A percentile compares a stretch with the other conserved stretches of the same genome.
Conservation (phyloP, 2,329 filamentous ascomycete species). For the Lachnellula willkommii region DNA sequence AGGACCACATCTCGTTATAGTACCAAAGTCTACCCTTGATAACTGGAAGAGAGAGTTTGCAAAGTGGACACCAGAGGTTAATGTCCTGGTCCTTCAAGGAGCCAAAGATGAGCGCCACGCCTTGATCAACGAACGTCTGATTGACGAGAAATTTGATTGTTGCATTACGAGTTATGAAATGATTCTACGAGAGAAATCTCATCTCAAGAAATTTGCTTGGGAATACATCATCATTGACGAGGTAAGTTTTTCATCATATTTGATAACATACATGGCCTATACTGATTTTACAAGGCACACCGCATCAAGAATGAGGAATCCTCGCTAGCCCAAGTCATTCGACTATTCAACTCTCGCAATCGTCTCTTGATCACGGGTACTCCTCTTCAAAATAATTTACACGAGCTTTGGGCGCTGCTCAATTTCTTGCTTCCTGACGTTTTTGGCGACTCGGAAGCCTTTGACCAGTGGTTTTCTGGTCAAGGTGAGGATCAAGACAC, state of each 20-base stretch:
- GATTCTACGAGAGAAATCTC: constrained; percentile 90
- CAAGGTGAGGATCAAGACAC: constrained; percentile 89
- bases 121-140: constrained; percentile 84
- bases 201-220: constrained; percentile 97
- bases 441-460: constrained; percentile 92
- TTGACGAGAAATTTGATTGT: constrained; percentile 94
- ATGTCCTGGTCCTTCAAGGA: constrained; percentile 89
- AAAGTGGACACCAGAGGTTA: constrained; percentile 91
- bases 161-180: constrained; percentile 99
- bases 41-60: constrained; percentile 97
- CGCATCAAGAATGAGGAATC: constrained; percentile 99
- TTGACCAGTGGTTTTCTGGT: constrained; percentile 95
- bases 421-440: constrained; percentile 98
- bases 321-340: constrained; percentile 91
- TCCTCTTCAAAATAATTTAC: constrained; percentile 93
- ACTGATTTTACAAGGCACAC: constrained; percentile 52
- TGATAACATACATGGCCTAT: background rate
- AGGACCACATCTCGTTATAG: constrained; percentile 84
- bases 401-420: constrained; percentile 94
- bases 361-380: constrained; percentile 94
- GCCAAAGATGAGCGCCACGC: constrained; percentile 87
- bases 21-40: constrained; percentile 95
- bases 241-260: constrained; percentile 30
- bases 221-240: constrained; percentile 99
- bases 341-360: constrained; percentile 92